Base-by-base conservation (phyloP, 2,329 filamentous ascomycete genomes). In the Rutstroemia sp. region DNA sequence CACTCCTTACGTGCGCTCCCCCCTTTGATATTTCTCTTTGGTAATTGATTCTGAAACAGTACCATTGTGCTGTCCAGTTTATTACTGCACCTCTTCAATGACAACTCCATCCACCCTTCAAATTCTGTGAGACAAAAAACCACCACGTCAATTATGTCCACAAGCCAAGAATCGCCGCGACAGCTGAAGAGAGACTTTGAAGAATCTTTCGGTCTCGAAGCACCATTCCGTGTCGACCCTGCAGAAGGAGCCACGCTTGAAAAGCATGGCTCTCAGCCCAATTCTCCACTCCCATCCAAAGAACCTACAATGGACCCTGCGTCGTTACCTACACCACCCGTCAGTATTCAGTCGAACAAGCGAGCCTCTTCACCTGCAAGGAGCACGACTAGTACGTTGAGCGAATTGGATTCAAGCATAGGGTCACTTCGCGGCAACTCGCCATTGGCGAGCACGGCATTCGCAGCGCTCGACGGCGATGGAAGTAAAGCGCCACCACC, bases 381-480 rank as follows among this genome's bases (percentile, higher is more conserved):
- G n/a, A 66, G 63, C 48, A 57, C 41, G 6, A 60, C 63, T 0
- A 57, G 57, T 23, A 61, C 60, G 1, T 57, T 68, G 25, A 61
- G 59, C 17, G 63, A 65, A 39, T 45, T 60, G 34, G 61, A 55
- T 47, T 58, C 61, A 2, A 44, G 48, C 9, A 65, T 61, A 9
- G 59, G 62, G 10, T 61, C 63, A 2, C 51, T 49, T 23, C 38
- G 58, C 38, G 56, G 39, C 21, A 12, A 12, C 5, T 58, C 60
- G 10, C 53, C 60, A 10, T 10, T 44, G 44, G 16, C 45, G 9
- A 23, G 19, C 5, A 48, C 54, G 14, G 63, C 67, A 5, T 64
- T 65, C 39, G 57, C 60, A 16, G 60, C 58, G 2, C 45, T 67
- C 42, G 48, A 57, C 48, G 54, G 34, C 1, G 38, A 34, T 49